Evolutionary conservation across 768 basidiomycete species (phyloP).

Genomic region (Dacryopinax primogenitus): DNA sequence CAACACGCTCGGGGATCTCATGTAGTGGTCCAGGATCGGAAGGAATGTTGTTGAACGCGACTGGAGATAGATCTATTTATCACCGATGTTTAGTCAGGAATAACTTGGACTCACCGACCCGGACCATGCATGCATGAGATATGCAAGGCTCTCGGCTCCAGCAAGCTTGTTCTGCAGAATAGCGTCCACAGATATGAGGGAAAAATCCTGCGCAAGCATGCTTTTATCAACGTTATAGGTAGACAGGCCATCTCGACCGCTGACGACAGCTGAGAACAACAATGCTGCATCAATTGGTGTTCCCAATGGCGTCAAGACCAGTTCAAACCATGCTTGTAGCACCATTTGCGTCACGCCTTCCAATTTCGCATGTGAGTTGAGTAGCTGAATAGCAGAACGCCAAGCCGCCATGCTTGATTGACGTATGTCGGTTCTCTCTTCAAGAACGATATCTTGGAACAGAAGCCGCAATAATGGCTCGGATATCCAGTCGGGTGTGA

Average conservation of each 20-base stretch:
- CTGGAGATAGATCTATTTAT: constrained; percentile 14
- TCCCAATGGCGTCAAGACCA: constrained; percentile 83
- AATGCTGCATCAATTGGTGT: constrained; percentile 52
- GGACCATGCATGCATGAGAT: constrained; percentile 57
- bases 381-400: constrained; percentile 49
- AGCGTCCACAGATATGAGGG: constrained; percentile 61
- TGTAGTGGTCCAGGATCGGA: constrained; percentile 62
- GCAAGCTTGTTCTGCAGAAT: constrained; percentile 69
- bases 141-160: constrained; percentile 63
- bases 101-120: constrained; percentile 33
- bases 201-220: constrained; percentile 81
- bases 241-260: constrained; percentile 34
- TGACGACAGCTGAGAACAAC: constrained; percentile 53
- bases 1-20: constrained; percentile 80
- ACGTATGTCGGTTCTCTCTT: constrained; percentile 78
- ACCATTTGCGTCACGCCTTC: not conserved
- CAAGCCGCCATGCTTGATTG: constrained; percentile 59
- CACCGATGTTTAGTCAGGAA: constrained; percentile 19
- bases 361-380: constrained; percentile 19
- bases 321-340: constrained; percentile 60
- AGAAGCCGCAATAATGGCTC: constrained; percentile 66
- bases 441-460: constrained; percentile 86
- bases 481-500: constrained; percentile 70
- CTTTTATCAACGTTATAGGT: constrained; percentile 93
- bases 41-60: constrained; percentile 54